Evolutionary conservation across 106 monocot genomes (phyloP).

Genomic region (Allium fistulosum): DNA sequence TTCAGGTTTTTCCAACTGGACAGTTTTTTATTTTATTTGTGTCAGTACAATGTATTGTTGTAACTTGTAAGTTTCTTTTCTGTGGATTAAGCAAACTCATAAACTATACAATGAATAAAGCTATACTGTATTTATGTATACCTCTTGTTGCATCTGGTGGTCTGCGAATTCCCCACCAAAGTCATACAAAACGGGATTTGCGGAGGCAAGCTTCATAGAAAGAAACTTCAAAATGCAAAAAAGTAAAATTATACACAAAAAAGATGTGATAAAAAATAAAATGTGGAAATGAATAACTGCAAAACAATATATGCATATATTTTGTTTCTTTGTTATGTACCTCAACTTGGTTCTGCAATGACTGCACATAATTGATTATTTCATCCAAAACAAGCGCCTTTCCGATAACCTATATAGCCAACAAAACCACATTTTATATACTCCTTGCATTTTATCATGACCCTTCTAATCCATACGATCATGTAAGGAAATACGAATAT

Average conservation of each 20-base stretch:
- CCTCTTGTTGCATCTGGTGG: slow-evolving; percentile 11
- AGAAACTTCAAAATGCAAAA: slow-evolving; percentile 38
- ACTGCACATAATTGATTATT: slow-evolving; percentile 92
- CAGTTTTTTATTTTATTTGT: too few species aligned
- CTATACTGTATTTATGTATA: background rate
- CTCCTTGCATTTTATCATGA: background rate
- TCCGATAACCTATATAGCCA: slow-evolving; percentile 36
- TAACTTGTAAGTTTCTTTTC: too few species aligned
- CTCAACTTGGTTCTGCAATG: slow-evolving; percentile 91
- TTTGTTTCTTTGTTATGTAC: slow-evolving; percentile 13
- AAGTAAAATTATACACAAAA: background rate
- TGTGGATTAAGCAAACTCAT: too few species aligned
- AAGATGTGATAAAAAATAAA: background rate
- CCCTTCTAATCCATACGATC: too few species aligned
- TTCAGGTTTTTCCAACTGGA: too few species aligned
- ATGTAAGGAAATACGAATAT: too few species aligned
- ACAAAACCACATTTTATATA: background rate
- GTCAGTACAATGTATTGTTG: too few species aligned
- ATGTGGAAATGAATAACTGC: background rate
- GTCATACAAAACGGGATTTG: slow-evolving; percentile 35
- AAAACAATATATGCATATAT: too few species aligned
- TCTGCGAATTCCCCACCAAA: slow-evolving; percentile 36
- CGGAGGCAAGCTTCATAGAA: slow-evolving; percentile 69
- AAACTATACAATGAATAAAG: background rate
- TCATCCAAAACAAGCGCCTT: slow-evolving; percentile 78